Conservation (phyloP, 2,329 filamentous ascomycete species). For the Podosphaera aphanis region DNA sequence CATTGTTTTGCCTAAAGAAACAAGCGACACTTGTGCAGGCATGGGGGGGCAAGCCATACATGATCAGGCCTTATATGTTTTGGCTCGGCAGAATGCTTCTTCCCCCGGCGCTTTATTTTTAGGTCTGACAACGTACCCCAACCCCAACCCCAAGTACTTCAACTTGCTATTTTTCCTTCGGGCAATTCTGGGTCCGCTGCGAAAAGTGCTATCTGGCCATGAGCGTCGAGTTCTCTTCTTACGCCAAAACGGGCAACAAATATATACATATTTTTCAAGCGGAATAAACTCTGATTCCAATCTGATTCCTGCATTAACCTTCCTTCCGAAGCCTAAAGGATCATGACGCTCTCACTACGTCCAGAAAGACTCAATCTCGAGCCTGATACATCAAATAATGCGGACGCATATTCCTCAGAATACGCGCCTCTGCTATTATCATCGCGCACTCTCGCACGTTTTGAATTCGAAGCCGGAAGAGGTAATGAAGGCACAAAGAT, state of each 20-base stretch:
- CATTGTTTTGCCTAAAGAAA: too few relatives aligned
- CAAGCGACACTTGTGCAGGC: too few relatives aligned
- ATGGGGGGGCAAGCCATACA: too few relatives aligned
- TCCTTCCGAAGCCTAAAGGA: not conserved
- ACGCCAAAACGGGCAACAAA: not conserved
- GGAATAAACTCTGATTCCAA: not conserved
- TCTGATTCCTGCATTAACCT: too few relatives aligned
- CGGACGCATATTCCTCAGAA: conserved; percentile 6
- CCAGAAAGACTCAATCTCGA: conserved; percentile 9
- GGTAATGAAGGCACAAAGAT: conserved; percentile 74
- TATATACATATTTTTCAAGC: not conserved
- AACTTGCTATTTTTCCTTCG: not conserved
- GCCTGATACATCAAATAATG: conserved; percentile 4
- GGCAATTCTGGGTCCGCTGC: not conserved
- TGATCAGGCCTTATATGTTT: too few relatives aligned
- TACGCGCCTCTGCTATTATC: conserved; percentile 22
- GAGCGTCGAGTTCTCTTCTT: not conserved
- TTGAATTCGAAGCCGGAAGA: conserved; percentile 60
- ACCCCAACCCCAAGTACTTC: not conserved
- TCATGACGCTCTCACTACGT: not conserved
- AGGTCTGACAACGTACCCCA: not conserved
- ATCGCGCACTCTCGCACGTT: conserved; percentile 48
- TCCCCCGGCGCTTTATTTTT: not conserved
- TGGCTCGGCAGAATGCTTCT: not conserved
- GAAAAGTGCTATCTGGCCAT: not conserved